Percentiles rank a stretch among this genome's conserved stretches.
Evolutionary conservation across 495 filamentous ascomycete species (phyloP).

Genomic region (Achaetomiella virescens): DNA sequence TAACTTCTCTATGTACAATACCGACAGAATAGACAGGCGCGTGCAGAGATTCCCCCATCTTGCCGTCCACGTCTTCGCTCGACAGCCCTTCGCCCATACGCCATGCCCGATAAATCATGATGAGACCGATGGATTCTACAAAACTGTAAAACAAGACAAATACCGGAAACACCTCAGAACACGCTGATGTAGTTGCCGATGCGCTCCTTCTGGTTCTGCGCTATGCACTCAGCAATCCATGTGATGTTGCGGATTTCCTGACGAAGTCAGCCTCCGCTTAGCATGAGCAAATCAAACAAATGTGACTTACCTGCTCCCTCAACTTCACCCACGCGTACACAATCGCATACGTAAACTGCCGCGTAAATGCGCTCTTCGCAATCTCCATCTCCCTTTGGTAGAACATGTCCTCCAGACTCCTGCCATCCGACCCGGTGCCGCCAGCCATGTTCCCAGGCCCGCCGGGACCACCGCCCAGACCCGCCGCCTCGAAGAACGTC

Average conservation of each 20-base stretch:
- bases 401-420: constrained; percentile 94
- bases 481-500: constrained; percentile 86
- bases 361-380: constrained; percentile 86
- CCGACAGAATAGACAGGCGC: constrained; percentile 14
- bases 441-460: constrained; percentile 80
- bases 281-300: neutral
- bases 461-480: constrained; percentile 65
- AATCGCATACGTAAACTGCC: constrained; percentile 91
- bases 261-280: neutral
- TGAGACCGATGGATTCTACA: constrained; percentile 28
- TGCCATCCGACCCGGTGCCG: constrained; percentile 67
- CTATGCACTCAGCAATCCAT: constrained; percentile 99
- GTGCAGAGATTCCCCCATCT: constrained; percentile 3
- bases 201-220: constrained; percentile 98
- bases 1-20: constrained; percentile 36
- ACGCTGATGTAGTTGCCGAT: constrained; percentile 99
- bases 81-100: constrained; percentile 18
- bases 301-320: constrained; percentile 76
- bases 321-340: constrained; percentile 98
- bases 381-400: constrained; percentile 99
- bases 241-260: constrained; percentile 99
- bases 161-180: constrained; percentile 44
- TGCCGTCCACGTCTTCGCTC: constrained; percentile 3
- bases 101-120: constrained; percentile 20
- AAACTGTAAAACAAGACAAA: constrained; percentile 7